Conservation (phyloP, 176 grass and related monocot species). For the Aegilops bicornis region DNA sequence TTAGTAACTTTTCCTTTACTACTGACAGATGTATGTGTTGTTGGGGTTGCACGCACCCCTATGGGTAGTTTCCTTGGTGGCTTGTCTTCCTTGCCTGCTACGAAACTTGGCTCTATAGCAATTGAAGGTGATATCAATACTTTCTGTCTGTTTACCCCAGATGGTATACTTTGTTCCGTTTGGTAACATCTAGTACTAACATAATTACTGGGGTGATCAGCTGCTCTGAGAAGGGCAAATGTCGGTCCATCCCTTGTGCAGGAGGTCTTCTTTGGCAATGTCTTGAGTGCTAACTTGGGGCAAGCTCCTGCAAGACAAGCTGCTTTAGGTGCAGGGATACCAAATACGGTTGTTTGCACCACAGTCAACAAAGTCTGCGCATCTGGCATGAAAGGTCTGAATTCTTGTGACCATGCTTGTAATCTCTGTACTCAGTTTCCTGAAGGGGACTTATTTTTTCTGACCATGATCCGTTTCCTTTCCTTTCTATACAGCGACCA, state of each 20-base stretch:
- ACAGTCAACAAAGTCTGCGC: constrained; percentile 92
- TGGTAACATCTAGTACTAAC: constrained; percentile 2
- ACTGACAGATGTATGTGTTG: constrained; percentile 78
- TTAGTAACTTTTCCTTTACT: constrained; percentile 10
- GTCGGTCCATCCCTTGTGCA: constrained; percentile 67
- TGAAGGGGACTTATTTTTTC: background rate
- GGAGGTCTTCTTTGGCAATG: constrained; percentile 86
- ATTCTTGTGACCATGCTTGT: constrained; percentile 1
- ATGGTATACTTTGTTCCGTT: background rate
- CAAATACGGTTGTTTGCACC: constrained; percentile 83
- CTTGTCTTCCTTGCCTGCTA: constrained; percentile 79
- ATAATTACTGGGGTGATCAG: constrained; percentile 33
- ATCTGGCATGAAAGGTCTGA: constrained; percentile 82
- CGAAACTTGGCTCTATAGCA: constrained; percentile 78
- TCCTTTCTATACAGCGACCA: constrained; percentile 51
- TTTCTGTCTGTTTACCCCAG: background rate
- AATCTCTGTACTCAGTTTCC: background rate
- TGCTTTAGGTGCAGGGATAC: constrained; percentile 82
- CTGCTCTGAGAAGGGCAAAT: constrained; percentile 69
- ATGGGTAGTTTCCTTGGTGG: constrained; percentile 89
- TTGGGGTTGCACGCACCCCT: constrained; percentile 82
- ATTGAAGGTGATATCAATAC: constrained; percentile 53
- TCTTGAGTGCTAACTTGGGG: constrained; percentile 91
- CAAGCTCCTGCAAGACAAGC: constrained; percentile 89
- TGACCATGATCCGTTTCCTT: background rate